phyloP scores from a whole-genome alignment of 768 basidiomycete genomes.

The Suillus alpinus region DNA sequence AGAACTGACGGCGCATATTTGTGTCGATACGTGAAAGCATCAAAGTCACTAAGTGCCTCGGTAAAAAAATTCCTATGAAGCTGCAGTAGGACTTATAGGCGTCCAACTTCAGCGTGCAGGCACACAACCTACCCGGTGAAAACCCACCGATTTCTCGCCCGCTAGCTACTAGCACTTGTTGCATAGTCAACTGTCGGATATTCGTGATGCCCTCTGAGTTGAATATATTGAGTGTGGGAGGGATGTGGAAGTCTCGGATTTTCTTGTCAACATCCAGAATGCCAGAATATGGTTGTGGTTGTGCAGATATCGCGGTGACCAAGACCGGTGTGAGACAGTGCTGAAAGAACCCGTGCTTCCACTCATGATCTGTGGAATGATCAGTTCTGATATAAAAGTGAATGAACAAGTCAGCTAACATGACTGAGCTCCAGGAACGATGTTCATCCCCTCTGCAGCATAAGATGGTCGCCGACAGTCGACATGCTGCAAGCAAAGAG shows the following conservation, averaged over 20 bases:
- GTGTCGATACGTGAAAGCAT: slow-evolving; percentile 57
- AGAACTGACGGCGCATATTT: slow-evolving; percentile 67
- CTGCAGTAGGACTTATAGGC: slow-evolving; percentile 55
- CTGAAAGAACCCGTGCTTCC: slow-evolving; percentile 67
- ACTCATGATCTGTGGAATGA: slow-evolving; percentile 54
- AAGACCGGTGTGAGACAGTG: slow-evolving; percentile 62
- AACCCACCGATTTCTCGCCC: slow-evolving; percentile 60
- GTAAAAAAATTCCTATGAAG: slow-evolving; percentile 68
- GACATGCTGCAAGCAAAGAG: slow-evolving; percentile 61
- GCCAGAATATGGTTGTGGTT: slow-evolving; percentile 48
- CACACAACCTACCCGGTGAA: slow-evolving; percentile 13
- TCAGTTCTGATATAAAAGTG: slow-evolving; percentile 10
- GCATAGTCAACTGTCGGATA: slow-evolving; percentile 59
- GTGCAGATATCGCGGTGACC: slow-evolving; percentile 52
- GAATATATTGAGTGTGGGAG: slow-evolving; percentile 46
- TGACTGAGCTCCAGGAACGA: slow-evolving; percentile 25
- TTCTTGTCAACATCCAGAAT: slow-evolving; percentile 52
- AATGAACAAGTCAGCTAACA: slow-evolving; percentile 21
- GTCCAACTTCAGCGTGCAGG: slow-evolving; percentile 3
- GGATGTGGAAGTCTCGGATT: slow-evolving; percentile 56
- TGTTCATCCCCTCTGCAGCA: slow-evolving; percentile 26
- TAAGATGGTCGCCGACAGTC: slow-evolving; percentile 50
- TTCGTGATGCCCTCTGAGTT: slow-evolving; percentile 35
- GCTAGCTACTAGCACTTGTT: slow-evolving; percentile 56
- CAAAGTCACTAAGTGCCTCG: slow-evolving; percentile 53